Base-by-base conservation (phyloP, 1,284 basidiomycete genomes). In the Papiliotrema fonsecae region DNA sequence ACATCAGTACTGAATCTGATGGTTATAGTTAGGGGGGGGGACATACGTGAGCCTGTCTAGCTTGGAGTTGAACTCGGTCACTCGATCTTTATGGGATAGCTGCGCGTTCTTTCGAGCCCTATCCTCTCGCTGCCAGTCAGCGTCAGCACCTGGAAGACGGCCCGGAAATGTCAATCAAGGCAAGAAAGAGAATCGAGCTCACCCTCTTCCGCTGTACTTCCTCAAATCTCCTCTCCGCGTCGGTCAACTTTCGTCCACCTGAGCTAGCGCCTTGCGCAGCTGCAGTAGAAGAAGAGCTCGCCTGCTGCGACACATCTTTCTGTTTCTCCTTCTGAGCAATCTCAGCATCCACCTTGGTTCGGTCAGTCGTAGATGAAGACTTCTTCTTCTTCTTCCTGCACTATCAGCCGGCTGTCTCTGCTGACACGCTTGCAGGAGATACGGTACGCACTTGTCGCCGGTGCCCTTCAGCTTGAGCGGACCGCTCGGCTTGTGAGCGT, bases 51-150 rank as follows among this genome's bases (percentile, higher is more conserved):
- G 81, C 44, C 81, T 77, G 69, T 93, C 92, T 6, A 98, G 78
- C 67, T 96, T 88, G 27, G 80, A 69, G 70, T 98, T 98, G 66
- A 92, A 89, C 65, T 92, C 88, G 52, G 83, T 83, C 21, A 98
- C 92, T 42, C 92, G 85, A 54, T 98, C 94, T 75, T 97, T 97
- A 76, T 98, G 94, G 9, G 88, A 90, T 75, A 86, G 87, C 60
- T 78, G 78, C 0, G 93, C 93, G 62, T 88, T 72, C 72, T 84
- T 89, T 27, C 81, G 80, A 22, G 93, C 88, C 60, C 82, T 82
- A 54, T 86, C 82, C n/a, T 82, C 80, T 51, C 94, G 80, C 88
- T 92, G 51, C n/a, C 18, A 28, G 25, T 46, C 18, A 32, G 36
- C 28, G 27, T 42, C 27, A 36, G 30, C n/a, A n/a, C n/a, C n/a